Base-by-base conservation (phyloP, 2,329 filamentous ascomycete genomes). In the Colletotrichum viniferum region DNA sequence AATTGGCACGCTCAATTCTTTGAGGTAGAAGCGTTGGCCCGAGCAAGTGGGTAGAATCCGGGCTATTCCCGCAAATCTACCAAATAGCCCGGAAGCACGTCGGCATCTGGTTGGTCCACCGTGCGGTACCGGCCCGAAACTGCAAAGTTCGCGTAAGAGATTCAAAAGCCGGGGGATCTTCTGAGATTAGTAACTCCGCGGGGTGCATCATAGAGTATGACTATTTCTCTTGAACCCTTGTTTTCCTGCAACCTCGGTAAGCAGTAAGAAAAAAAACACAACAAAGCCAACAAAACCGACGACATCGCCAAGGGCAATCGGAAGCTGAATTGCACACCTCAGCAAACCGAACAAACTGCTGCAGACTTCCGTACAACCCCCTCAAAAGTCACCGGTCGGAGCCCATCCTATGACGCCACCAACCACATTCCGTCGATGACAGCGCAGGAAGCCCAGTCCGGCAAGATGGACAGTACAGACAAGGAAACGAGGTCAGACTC, bases 401-500 rank as follows among this genome's bases (percentile, higher is more conserved):
- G n/a, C 21, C 16, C 14, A 43, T 34, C 63, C 56, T 34, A 66
- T 67, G 69, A 71, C 38, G 62, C 34, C 52, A 71, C 24, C 12
- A 26, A 28, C 9, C 6, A n/a, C 7, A 30, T 8, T 18, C 34
- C 43, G 10, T 30, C 55, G 4, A 21, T 28, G 64, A n/a, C 26
- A 36, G 34, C 68, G 43, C 21, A 26, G 18, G 66, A 60, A 14
- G 21, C 52, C 52, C 34, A 66, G 26, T 21, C 7, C 24, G 2
- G 7, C 18, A 18, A 24, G 13, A 75, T 75, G 73, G 69, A 68
- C 18, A 24, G 34, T 3, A 13, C 56, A 9, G 69, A 75, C 43
- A 75, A 75, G n/a, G 73, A 75, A 38, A 64, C 73, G 26, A 73
- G 63, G 12, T 75, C 73, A 7, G 73, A 75, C 34, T 63, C 73